These are phyloP conservation scores for Chaetomium strumarium DNA, from an alignment of 2,329 filamentous ascomycete genomes.

Conservation along the genomic window DNA sequence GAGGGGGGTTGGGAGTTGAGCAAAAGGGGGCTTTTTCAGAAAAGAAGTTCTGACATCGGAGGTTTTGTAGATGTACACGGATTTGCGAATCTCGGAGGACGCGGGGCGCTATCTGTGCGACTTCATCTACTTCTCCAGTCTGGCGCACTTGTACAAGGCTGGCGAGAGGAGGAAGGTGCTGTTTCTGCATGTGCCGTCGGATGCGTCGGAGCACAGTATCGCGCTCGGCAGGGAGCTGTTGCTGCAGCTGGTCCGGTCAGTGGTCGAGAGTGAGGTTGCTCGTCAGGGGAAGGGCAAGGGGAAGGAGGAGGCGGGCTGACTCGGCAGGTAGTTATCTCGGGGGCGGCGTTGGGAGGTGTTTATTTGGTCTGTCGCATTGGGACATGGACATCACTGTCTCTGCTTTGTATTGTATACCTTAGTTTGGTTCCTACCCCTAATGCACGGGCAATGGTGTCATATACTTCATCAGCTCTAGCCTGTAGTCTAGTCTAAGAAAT, in stretches of 20 bases:
- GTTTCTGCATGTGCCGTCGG: constrained; percentile 68
- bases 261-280: constrained; percentile 46
- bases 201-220: constrained; percentile 44
- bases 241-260: constrained; percentile 49
- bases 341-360: background rate
- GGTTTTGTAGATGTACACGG: constrained; percentile 30
- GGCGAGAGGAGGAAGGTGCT: constrained; percentile 47
- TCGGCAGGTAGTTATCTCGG: background rate
- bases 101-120: constrained; percentile 71
- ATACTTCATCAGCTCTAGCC: too few relatives aligned
- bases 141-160: constrained; percentile 51
- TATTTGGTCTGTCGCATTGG: too few relatives aligned
- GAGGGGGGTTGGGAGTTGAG: too few relatives aligned
- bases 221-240: constrained; percentile 46
- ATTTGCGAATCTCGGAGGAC: constrained; percentile 59
- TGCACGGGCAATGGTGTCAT: too few relatives aligned
- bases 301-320: background rate
- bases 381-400: too few relatives aligned
- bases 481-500: too few relatives aligned
- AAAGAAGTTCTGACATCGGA: background rate
- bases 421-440: too few relatives aligned
- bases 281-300: constrained; percentile 14
- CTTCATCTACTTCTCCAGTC: constrained; percentile 68
- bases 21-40: background rate
- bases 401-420: too few relatives aligned